phyloP scores from a whole-genome alignment of 1,139 yeast genomes.

The Hansenula anomala region DNA sequence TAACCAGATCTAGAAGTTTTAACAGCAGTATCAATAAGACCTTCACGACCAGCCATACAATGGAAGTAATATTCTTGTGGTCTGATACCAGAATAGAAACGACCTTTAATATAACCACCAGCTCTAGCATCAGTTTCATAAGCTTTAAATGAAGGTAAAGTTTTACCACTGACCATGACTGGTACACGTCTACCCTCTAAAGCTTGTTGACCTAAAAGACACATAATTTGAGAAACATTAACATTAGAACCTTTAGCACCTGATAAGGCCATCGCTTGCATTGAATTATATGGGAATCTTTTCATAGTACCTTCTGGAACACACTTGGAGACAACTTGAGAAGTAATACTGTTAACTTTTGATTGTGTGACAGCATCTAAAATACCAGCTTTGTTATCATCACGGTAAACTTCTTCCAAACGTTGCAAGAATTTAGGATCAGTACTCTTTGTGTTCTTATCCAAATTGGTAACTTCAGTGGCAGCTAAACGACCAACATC shows the following conservation, averaged over 20 bases:
- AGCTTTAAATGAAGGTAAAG: constrained; percentile 93
- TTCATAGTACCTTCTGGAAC: constrained; percentile 97
- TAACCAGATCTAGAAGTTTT: constrained; percentile 98
- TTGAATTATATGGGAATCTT: constrained; percentile 89
- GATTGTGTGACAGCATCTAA: constrained; percentile 95
- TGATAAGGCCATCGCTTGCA: constrained; percentile 98
- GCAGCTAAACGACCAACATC: constrained; percentile 92
- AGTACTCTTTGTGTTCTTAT: constrained; percentile 43
- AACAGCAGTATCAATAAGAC: constrained; percentile 98
- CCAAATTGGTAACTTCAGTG: constrained; percentile 86
- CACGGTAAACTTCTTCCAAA: constrained; percentile 91
- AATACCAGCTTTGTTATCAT: constrained; percentile 86
- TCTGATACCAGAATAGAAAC: constrained; percentile 95
- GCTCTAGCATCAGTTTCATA: constrained; percentile 97
- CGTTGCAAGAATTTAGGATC: constrained; percentile 83
- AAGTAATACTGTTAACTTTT: constrained; percentile 86
- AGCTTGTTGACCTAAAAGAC: constrained; percentile 98
- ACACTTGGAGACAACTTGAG: constrained; percentile 89
- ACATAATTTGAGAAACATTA: constrained; percentile 98
- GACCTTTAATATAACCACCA: constrained; percentile 96
- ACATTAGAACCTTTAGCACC: constrained; percentile 99
- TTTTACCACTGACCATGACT: constrained; percentile 97
- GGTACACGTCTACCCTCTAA: constrained; percentile 99
- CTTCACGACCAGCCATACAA: constrained; percentile 99
- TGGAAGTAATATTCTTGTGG: constrained; percentile 99